Percentiles rank a stretch among this genome's conserved stretches.
Conservation (phyloP, 2,329 filamentous ascomycete species). For the Xylaria sp. region DNA sequence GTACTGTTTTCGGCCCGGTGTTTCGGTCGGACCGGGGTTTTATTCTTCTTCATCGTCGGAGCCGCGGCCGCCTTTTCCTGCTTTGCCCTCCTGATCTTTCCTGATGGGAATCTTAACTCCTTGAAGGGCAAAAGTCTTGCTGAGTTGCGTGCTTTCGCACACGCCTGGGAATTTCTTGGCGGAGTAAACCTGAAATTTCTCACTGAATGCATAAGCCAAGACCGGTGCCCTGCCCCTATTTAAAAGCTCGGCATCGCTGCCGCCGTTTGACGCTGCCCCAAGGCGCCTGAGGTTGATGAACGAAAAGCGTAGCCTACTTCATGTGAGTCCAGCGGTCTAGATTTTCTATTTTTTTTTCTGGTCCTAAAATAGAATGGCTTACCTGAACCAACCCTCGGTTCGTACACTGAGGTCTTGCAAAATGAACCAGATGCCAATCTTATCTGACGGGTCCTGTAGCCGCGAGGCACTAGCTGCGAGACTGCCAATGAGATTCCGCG, state of each 20-base stretch:
- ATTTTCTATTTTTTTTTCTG: not conserved
- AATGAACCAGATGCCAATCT: constrained; percentile 94
- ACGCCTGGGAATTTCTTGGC: constrained; percentile 99
- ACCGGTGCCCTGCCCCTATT: constrained; percentile 81
- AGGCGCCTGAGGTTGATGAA: constrained; percentile 82
- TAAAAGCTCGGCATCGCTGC: constrained; percentile 54
- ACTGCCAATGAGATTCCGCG: constrained; percentile 91
- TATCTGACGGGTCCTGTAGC: constrained; percentile 77
- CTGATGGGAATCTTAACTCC: constrained; percentile 97
- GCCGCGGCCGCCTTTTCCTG: constrained; percentile 48
- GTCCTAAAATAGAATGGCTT: constrained; percentile 40
- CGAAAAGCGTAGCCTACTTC: constrained; percentile 63
- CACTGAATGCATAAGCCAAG: constrained; percentile 83
- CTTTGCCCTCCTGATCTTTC: constrained; percentile 68
- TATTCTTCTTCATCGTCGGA: constrained; percentile 60
- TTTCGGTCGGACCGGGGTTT: not conserved
- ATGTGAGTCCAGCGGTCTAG: constrained; percentile 18
- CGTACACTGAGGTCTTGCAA: constrained; percentile 93
- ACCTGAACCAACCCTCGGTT: constrained; percentile 91
- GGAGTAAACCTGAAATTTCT: constrained; percentile 90
- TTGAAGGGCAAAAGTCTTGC: constrained; percentile 90
- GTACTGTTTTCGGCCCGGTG: not conserved
- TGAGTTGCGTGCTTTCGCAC: constrained; percentile 88
- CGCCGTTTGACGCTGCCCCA: constrained; percentile 43
- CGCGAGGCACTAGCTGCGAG: constrained; percentile 87